A percentile compares a stretch with the other conserved stretches of the same genome.
Evolutionary conservation across 192 early-diverging fungal species (phyloP).

Genomic region (Linnemannia schmuckeri): DNA sequence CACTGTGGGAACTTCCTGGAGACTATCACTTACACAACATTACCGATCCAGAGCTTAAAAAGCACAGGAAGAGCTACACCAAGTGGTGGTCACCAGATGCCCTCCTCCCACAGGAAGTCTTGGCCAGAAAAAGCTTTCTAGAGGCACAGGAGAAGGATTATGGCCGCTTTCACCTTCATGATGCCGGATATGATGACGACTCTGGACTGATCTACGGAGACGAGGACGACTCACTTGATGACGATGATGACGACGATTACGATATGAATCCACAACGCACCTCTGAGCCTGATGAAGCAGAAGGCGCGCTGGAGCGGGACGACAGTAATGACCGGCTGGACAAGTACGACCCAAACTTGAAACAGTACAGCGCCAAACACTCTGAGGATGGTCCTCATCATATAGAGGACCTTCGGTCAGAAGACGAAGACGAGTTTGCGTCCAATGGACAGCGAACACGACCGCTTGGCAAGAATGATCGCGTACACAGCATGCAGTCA

Average conservation of each 20-base stretch:
- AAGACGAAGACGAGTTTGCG: slow-evolving; percentile 31
- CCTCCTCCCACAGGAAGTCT: slow-evolving; percentile 46
- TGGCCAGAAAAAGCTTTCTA: slow-evolving; percentile 41
- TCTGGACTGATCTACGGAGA: slow-evolving; percentile 20
- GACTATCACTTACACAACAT: slow-evolving; percentile 85
- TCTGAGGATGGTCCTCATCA: not conserved
- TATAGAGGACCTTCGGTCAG: slow-evolving; percentile 33
- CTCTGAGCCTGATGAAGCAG: not conserved
- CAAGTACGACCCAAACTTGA: slow-evolving; percentile 16
- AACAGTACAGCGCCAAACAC: not conserved
- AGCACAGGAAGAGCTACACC: slow-evolving; percentile 67
- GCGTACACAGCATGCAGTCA: slow-evolving; percentile 27
- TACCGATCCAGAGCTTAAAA: slow-evolving; percentile 36
- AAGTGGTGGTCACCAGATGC: slow-evolving; percentile 72
- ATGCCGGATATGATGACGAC: slow-evolving; percentile 30
- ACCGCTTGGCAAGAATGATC: not conserved
- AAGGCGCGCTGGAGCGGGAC: not conserved
- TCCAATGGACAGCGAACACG: not conserved
- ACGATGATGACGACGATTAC: slow-evolving; percentile 17
- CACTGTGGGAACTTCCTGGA: slow-evolving; percentile 82
- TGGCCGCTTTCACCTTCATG: slow-evolving; percentile 10
- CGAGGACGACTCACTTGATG: slow-evolving; percentile 21
- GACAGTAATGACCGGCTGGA: slow-evolving; percentile 11
- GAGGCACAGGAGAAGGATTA: slow-evolving; percentile 14
- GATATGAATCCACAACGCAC: not conserved